Percentiles rank a stretch among this genome's conserved stretches.
These are phyloP conservation scores for Eucalyptus grandis DNA, from an alignment of 345 rosid genomes.

Conservation along the genomic window DNA sequence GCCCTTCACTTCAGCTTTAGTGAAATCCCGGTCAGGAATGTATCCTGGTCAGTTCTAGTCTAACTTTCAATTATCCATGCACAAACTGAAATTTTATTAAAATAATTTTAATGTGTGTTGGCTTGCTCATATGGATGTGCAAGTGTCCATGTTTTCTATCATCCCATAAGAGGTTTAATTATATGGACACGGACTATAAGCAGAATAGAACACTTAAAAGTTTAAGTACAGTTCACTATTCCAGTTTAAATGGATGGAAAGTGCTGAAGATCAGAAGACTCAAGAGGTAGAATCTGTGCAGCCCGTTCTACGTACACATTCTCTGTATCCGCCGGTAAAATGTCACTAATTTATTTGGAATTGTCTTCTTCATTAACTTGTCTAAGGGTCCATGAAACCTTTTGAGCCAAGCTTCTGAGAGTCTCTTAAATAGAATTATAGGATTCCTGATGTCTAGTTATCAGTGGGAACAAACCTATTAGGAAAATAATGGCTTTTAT, in stretches of 20 bases:
- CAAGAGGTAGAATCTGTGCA: background rate
- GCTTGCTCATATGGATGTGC: background rate
- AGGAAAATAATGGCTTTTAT: background rate
- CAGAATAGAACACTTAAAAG: background rate
- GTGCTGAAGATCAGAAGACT: background rate
- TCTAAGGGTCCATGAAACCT: background rate
- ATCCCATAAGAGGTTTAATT: background rate
- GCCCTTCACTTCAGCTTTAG: constrained; percentile 78
- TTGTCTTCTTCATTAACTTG: background rate
- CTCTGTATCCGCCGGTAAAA: background rate
- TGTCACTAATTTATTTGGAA: background rate
- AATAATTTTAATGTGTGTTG: background rate
- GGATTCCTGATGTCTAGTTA: background rate
- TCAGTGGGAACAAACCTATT: background rate
- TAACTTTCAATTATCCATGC: background rate
- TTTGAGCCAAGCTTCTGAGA: background rate
- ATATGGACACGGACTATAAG: background rate
- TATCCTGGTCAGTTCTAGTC: constrained; percentile 35
- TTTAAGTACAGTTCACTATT: background rate
- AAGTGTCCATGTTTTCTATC: background rate
- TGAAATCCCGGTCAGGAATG: constrained; percentile 67
- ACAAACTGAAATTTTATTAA: background rate
- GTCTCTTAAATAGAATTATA: background rate
- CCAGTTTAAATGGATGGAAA: background rate
- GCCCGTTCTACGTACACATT: background rate